Evolutionary conservation across 2,329 filamentous ascomycete species (phyloP).

Genomic region (Clarireedia homoeocarpa): DNA sequence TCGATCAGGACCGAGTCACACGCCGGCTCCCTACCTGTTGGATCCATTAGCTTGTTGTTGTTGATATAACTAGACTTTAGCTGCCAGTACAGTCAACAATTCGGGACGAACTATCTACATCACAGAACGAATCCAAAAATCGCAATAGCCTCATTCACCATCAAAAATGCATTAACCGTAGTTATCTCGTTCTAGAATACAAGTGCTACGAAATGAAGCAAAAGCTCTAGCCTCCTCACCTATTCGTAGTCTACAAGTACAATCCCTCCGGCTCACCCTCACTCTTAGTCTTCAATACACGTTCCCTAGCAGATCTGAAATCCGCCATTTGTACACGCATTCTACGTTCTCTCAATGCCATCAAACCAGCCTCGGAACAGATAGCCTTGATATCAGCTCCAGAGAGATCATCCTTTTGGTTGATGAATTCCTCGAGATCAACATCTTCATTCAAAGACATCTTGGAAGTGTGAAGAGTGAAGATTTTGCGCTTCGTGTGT

Average conservation of each 20-base stretch:
- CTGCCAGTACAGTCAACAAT: no score
- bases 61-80: no score
- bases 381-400: conserved; percentile 99
- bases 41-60: no score
- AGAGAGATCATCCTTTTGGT: conserved; percentile 93
- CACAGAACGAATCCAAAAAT: no score
- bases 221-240: conserved; percentile 9
- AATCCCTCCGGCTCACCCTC: conserved; percentile 96
- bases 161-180: neutral
- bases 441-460: conserved; percentile 96
- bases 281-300: conserved; percentile 95
- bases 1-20: no score
- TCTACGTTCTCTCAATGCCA: conserved; percentile 86
- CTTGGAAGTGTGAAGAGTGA: conserved; percentile 95
- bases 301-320: conserved; percentile 85
- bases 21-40: no score
- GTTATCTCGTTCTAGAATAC: conserved; percentile 22
- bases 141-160: neutral
- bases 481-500: conserved; percentile 96
- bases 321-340: conserved; percentile 99
- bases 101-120: no score
- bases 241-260: conserved; percentile 66
- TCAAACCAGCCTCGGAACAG: conserved; percentile 90
- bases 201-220: conserved; percentile 21
- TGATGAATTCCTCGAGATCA: conserved; percentile 98